Evolutionary conservation across 805 yeast genomes (phyloP), one percentile per base, ranked within the genome.

Genomic region (Wickerhamomyces strasburgensis): DNA sequence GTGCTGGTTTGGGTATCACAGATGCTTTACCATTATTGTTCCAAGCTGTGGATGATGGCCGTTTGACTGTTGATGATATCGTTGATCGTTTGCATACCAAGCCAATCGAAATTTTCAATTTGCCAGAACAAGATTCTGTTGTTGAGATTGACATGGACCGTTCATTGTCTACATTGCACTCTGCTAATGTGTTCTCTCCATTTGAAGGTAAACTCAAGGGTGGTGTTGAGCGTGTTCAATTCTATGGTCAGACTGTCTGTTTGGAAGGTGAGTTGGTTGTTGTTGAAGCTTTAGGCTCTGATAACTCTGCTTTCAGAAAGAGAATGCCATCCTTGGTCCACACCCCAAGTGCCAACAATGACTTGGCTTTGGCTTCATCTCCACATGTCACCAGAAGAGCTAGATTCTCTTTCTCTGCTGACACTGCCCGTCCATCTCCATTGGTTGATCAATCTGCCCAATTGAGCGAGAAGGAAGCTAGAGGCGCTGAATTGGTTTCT

Each of bases 111-210:
- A 85, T 90, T 54, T 88, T 90, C 68, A 84, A 81, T 52, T 69
- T 90, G 44, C 84, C 89, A 47, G 84, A 79, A 51, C 89, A 83
- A 62, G 84, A 80, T 44, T 75, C 96, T 13, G 57, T 70, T 33
- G 80, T 90, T 49, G 96, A 88, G 61, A 65, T 90, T 42, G 94
- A 88, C 57, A 63, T 85, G 49, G 96, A 88, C 62, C 78, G 94
- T 61, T 58, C 66, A 14, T 60, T 64, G 36, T 52, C 67, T n/a
- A 62, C 74, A 9, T 51, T 67, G 41, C 64, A 63, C 46, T 46
- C 57, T 31, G 57, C 69, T 7, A 48, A 62, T 27, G 55, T 64
- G 39, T 74, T 79, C 75, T 70, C 81, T 37, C 81, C 81, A 44
- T 73, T 78, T 48, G 67, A 65, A 40, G 73, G 72, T 44, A 65